Evolutionary conservation across 1,284 basidiomycete genomes (phyloP), one percentile per base, ranked within the genome.

Genomic region (Kalmanozyma brasiliensis): DNA sequence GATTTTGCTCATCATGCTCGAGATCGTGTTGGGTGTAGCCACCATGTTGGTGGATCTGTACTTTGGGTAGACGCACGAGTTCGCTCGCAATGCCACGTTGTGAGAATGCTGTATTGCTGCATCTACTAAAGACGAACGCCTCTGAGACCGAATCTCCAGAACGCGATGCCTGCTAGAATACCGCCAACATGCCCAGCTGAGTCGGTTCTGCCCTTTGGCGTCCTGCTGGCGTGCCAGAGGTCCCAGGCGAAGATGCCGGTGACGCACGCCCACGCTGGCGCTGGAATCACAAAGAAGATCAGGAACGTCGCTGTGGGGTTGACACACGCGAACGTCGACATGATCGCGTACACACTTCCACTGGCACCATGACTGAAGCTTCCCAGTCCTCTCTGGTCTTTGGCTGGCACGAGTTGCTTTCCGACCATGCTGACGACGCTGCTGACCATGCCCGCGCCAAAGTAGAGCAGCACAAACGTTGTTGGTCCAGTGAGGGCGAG

Each of bases 1-100:
- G 72, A 96, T 98, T 67, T 88, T 89, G 47, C 86, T 98, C 61
- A 97, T 98, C 82, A 93, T 84, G 41, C 89, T 94, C 52, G 91
- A 94, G 64, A 93, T 94, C 53, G 73, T 82, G 33, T 47, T 82
- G 10, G 80, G 80, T 49, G 75, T 80, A 7, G 71, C 74, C 30
- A 82, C 80, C 5, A 82, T 80, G 78, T 34, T 80, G 49, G 78
- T 81, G 13, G 79, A 81, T 47, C 53, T 81, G 37, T 79, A 76
- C 45, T 80, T 79, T 60, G 77, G 73, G 1, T 79, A 74, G 41
- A 29, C 26, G 26, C 26, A 29, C 26, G 11, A 29, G 7, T 11
- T 29, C 11, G n/a, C n/a, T n/a, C n/a, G n/a, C n/a, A n/a, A n/a
- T n/a, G n/a, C n/a, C 8, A 26, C 9, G 2, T 23, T 33, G 20